Evolutionary conservation across 495 filamentous ascomycete genomes (phyloP).

Genomic region (Diplogelasinospora grovesii): DNA sequence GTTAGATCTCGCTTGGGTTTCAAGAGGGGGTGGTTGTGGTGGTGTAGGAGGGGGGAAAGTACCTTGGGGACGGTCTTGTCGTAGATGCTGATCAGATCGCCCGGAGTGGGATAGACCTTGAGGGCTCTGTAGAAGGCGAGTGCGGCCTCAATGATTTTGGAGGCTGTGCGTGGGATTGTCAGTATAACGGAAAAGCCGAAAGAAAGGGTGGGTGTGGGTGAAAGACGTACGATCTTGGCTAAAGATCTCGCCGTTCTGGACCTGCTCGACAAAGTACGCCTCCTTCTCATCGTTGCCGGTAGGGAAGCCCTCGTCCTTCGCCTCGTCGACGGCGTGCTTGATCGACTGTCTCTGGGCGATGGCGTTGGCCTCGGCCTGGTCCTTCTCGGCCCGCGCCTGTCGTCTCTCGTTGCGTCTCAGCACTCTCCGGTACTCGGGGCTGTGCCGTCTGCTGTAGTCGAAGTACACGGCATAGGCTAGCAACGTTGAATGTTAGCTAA

Average conservation of each 20-base stretch:
- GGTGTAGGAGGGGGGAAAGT: conserved; percentile 3
- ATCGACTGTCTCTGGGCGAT: conserved; percentile 66
- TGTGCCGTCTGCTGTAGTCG: conserved; percentile 82
- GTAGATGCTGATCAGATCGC: conserved; percentile 90
- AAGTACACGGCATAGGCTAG: conserved; percentile 80
- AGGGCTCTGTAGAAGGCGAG: conserved; percentile 95
- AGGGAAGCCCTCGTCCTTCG: conserved; percentile 87
- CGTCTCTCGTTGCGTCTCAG: conserved; percentile 76
- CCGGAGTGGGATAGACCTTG: conserved; percentile 93
- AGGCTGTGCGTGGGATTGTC: conserved; percentile 41
- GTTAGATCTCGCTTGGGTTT: conserved; percentile 14
- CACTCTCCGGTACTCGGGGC: conserved; percentile 78
- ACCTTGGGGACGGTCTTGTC: conserved; percentile 95
- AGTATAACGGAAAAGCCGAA: neutral
- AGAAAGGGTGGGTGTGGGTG: neutral
- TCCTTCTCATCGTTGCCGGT: conserved; percentile 80
- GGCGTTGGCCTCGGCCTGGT: conserved; percentile 61
- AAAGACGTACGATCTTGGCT: conserved; percentile 43
- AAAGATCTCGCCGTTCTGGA: conserved; percentile 75
- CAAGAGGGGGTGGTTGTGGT: no score
- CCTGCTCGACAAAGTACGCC: conserved; percentile 84
- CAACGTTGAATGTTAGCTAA: no score
- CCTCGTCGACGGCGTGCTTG: conserved; percentile 62
- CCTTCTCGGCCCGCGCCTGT: conserved; percentile 68
- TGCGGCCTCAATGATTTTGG: conserved; percentile 73